Base-by-base conservation (phyloP, 1,139 yeast species). In the Meyerozyma guilliermondii region DNA sequence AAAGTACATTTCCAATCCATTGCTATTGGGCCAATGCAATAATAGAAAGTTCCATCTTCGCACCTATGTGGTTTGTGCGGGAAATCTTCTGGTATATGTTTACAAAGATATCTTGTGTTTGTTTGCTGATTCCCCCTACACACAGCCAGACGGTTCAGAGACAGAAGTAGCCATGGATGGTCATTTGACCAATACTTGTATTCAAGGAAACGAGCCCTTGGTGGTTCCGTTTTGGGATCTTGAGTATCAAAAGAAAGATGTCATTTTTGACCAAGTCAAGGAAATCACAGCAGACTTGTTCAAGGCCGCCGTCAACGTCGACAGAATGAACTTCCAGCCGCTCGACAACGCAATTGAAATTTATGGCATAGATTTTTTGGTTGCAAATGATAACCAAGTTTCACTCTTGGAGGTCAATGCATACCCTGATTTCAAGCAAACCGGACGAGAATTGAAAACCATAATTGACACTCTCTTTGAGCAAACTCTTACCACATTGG, bases 341-440 rank as follows among this genome's bases (percentile, higher is more conserved):
- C 59, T 89, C 43, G 65, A 68, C 0, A 87, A 87, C 62, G 94
- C 95, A 0, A 77, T 87, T 58, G 98, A 92, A 59, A 72, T 88
- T 9, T 92, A 76, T 59, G 98, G 98, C 0, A 68, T 92, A 11
- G 98, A 92, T 60, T 89, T 87, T 61, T 63, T 92, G 46, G 86
- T 92, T 7, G 81, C 80, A 50, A 68, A 66, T 2, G 68, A 80
- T 35, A 59, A 62, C 26, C 57, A 68, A 8, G 92, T 86, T 3
- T 71, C 71, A 39, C 61, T 92, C 35, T 66, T 92, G 33, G 98
- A 92, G 60, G 87, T 89, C 39, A 92, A 92, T 58, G 84, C 98
- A 8, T 92, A 85, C 58, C 98, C 98, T 1, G 98, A 92, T 59
- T 92, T 92, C 65, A 89, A 89, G 58, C 98, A 92, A 63, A 92